Evolutionary conservation across 2,329 filamentous ascomycete species (phyloP).

Genomic region (Trichoderma asperellum): DNA sequence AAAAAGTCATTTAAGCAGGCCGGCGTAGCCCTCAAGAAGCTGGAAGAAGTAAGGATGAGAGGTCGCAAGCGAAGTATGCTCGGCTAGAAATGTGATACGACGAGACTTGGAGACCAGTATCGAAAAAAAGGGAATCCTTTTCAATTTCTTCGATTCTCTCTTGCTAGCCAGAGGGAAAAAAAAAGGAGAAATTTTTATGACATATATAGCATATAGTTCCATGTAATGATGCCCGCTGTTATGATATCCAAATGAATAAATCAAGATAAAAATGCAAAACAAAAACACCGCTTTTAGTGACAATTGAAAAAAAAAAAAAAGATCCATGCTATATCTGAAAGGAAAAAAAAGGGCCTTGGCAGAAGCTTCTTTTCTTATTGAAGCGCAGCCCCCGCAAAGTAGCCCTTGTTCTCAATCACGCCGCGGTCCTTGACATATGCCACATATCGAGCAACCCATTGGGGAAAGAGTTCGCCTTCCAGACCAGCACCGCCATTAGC

Average conservation of each 20-base stretch:
- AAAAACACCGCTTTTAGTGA: conserved; percentile 20
- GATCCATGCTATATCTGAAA: background rate
- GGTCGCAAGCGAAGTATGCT: conserved; percentile 97
- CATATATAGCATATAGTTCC: conserved; percentile 1
- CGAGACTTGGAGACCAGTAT: background rate
- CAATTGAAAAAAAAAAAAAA: background rate
- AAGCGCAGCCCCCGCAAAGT: conserved; percentile 85
- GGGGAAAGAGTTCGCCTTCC: conserved; percentile 76
- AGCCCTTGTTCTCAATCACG: conserved; percentile 97
- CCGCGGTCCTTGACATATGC: conserved; percentile 91
- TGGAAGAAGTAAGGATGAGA: conserved; percentile 92
- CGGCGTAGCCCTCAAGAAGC: conserved; percentile 71
- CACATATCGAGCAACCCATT: conserved; percentile 98
- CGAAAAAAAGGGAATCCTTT: background rate
- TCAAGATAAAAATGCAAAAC: conserved; percentile 15
- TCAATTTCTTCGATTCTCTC: background rate
- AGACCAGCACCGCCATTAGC: conserved; percentile 60
- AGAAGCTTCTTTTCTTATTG: conserved; percentile 6
- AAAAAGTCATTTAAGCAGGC: conserved; percentile 74
- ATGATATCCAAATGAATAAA: conserved; percentile 33
- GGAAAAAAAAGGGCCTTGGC: background rate
- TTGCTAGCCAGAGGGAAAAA: background rate
- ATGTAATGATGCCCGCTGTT: conserved; percentile 41
- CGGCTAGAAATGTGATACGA: conserved; percentile 55
- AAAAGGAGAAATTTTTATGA: conserved; percentile 7